These are phyloP conservation scores for Geranium incanum DNA, from an alignment of 441 rosid species.

Conservation along the genomic window DNA sequence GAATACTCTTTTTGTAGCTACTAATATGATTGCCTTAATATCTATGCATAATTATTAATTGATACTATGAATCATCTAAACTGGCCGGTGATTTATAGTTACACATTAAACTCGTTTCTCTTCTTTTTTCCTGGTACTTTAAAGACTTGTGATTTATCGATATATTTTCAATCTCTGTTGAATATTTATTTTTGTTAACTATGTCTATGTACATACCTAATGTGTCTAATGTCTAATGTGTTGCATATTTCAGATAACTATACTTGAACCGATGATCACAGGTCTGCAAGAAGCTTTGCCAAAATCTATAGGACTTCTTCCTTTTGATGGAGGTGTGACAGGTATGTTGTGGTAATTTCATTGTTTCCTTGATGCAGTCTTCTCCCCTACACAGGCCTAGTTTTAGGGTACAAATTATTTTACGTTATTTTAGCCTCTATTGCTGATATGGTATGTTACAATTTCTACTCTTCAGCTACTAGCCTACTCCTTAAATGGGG, in stretches of 20 bases:
- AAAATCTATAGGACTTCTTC: slow-evolving; percentile 91
- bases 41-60: background rate
- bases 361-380: background rate
- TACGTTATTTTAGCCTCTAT: background rate
- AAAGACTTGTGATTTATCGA: background rate
- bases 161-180: background rate
- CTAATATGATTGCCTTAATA: background rate
- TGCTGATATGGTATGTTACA: no score
- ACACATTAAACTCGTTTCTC: background rate
- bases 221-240: slow-evolving; percentile 16
- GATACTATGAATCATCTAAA: background rate
- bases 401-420: no score
- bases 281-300: slow-evolving; percentile 96
- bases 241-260: slow-evolving; percentile 51
- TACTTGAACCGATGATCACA: slow-evolving; percentile 77
- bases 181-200: background rate
- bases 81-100: background rate
- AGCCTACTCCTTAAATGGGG: no score
- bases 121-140: background rate
- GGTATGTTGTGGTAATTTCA: slow-evolving; percentile 34
- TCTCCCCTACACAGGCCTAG: no score
- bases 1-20: background rate
- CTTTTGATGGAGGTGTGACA: slow-evolving; percentile 91
- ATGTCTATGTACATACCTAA: slow-evolving; percentile 6
- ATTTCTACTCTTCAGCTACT: no score